Evolutionary conservation across 768 basidiomycete species (phyloP), one percentile per base, ranked within the genome.

Genomic region (Daedaleopsis sinensis): DNA sequence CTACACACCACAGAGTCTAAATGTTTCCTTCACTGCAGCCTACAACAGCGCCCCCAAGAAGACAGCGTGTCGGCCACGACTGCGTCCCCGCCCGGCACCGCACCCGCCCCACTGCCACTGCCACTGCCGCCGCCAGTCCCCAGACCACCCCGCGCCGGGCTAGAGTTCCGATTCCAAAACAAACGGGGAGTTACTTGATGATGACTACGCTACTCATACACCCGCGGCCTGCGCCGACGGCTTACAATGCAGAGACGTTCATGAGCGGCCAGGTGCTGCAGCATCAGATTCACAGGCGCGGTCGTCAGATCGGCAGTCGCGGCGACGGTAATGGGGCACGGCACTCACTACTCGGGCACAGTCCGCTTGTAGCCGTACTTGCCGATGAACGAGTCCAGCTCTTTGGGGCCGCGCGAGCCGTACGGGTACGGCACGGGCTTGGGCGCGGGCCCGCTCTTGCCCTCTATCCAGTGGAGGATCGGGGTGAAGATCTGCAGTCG

Each of bases 391-490:
- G 72, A 76, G 21, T 93, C 91, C 42, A 98, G 79, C 71, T 89
- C 82, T 66, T 86, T 86, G 0, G 96, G 97, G n/a, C 96, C 97
- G 62, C 97, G 88, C 59, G 94, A 94, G 48, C 97, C 97, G 72
- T 98, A 99, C 6, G 88, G 86, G 78, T 99, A 99, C 18, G 81
- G 73, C 51, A 84, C 77, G 6, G 93, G 94, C 69, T 76, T 87
- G 52, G 96, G 95, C 36, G 76, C 76, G 43, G 78, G 77, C 5
- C 88, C 91, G 47, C 77, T 72, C 74, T 81, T 80, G 12, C 93
- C 92, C 15, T 97, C 96, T 73, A 96, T 96, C 94, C 94, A 96
- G 79, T 96, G 95, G 66, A 97, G 75, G 73, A 96, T 91, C 21
- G 93, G 94, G 23, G 94, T 95, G 79, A 94, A 95, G 69, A 96